Evolutionary conservation across 2,329 filamentous ascomycete genomes (phyloP).

Genomic region (Cladophialophora immunda): DNA sequence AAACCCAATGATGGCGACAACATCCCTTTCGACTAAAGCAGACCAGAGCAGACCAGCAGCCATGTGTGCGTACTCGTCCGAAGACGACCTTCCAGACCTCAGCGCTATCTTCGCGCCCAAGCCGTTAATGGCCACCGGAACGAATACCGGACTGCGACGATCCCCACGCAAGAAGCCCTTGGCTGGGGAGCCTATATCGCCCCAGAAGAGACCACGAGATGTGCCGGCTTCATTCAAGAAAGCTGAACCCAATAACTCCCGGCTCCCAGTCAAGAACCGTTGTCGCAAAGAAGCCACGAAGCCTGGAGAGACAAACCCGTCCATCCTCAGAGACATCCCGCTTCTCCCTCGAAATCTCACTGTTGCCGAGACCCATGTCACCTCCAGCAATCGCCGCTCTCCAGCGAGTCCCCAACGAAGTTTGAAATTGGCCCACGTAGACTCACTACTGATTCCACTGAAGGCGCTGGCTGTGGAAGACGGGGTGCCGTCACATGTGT

Average conservation of each 20-base stretch:
- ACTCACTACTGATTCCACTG: constrained; percentile 47
- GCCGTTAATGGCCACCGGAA: constrained; percentile 32
- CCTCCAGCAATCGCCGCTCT: constrained; percentile 31
- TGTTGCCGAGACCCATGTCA: constrained; percentile 9
- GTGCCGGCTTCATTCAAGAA: neutral
- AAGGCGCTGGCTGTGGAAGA: constrained; percentile 41
- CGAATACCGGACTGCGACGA: constrained; percentile 28
- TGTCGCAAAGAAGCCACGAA: constrained; percentile 3
- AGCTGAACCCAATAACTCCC: neutral
- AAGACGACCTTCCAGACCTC: constrained; percentile 34
- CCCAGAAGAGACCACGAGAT: constrained; percentile 19
- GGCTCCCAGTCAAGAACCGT: neutral
- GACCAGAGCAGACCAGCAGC: neutral
- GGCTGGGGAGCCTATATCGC: neutral
- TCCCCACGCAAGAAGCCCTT: constrained; percentile 37
- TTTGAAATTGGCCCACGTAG: constrained; percentile 46
- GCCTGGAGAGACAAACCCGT: neutral
- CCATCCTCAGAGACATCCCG: constrained; percentile 15
- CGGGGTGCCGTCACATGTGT: no score
- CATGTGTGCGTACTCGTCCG: neutral
- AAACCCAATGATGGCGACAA: neutral
- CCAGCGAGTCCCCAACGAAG: constrained; percentile 36
- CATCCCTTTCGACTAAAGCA: neutral
- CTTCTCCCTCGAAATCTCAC: constrained; percentile 19
- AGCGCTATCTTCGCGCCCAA: constrained; percentile 32